Evolutionary conservation across 106 monocot genomes (phyloP), one percentile per base, ranked within the genome.

Genomic region (Hemerocallis citrina): DNA sequence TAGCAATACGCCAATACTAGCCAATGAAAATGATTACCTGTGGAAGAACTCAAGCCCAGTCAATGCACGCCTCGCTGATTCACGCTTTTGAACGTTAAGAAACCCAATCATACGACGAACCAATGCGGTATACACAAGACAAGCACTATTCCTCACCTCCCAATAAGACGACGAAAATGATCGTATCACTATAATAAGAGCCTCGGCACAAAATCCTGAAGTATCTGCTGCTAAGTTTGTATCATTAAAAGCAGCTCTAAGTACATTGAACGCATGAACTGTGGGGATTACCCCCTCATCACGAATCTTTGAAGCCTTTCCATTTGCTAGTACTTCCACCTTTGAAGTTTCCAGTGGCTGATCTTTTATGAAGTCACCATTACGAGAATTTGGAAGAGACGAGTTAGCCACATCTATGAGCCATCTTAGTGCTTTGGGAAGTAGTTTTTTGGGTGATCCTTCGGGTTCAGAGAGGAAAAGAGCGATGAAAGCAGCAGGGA

Each of bases 71-170:
- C 84, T 77, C 50, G 77, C 51, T 61, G 98, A 85, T 52, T 92
- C 77, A 30, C 77, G 79, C 43, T 82, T 88, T 20, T 92, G 92
- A 47, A 92, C 79, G 64, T 98, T 98, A 27, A 98, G 77, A 61
- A 92, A 98, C 51, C 98, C 98, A 77, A 98, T 72, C 98, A 98
- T 92, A 20, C 98, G 87, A 37, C 98, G 81, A 24, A 98, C 74
- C 61, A 98, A 56, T 40, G 92, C 84, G 62, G 98, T 85, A 36
- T 88, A 98, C 47, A 92, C 79, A 76, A 98, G 91, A 59, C 91
- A 92, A 17, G 98, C 91, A 52, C 84, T 85, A 41, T 98, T 98
- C 5, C 98, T 68, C 21, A 98, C 82, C 61, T 98, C 98, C 98
- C 98, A 98, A 55, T 98, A 85, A 57, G 91, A 77, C 70, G 98